phyloP scores from a whole-genome alignment of 1,284 basidiomycete genomes.

The Meira miltonrushii region DNA sequence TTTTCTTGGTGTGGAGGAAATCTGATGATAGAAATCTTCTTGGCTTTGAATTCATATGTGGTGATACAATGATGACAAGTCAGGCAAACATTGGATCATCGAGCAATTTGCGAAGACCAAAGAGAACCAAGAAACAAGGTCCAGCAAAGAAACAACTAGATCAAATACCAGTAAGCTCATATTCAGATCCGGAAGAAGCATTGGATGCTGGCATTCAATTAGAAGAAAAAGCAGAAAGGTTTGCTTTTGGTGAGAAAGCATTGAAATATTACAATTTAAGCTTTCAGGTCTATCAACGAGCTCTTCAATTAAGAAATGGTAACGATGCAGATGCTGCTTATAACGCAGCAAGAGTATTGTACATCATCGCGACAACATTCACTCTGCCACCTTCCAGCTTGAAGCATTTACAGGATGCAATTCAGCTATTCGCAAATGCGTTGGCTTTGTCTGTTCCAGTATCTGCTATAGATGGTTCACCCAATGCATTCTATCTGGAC shows the following conservation, averaged over 20 bases:
- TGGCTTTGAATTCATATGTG: too few species aligned
- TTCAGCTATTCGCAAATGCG: constrained; percentile 18
- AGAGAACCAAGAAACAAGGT: too few species aligned
- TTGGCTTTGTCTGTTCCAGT: neutral
- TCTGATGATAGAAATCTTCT: too few species aligned
- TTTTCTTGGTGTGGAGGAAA: too few species aligned
- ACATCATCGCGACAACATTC: constrained; percentile 31
- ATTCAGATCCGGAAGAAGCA: constrained; percentile 28
- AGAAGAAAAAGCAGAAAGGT: constrained; percentile 38
- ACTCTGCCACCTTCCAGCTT: constrained; percentile 23
- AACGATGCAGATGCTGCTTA: constrained; percentile 1
- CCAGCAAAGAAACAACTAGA: neutral
- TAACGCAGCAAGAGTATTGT: constrained; percentile 24
- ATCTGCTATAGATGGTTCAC: constrained; percentile 12
- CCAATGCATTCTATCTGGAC: constrained; percentile 31
- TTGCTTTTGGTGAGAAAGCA: constrained; percentile 29
- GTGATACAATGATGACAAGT: too few species aligned
- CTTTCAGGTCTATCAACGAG: constrained; percentile 1
- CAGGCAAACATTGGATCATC: too few species aligned
- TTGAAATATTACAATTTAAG: constrained; percentile 19
- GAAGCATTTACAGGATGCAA: constrained; percentile 16
- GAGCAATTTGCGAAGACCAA: too few species aligned
- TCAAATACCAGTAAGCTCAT: constrained; percentile 2
- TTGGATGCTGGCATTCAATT: constrained; percentile 35
- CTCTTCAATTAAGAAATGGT: neutral